Evolutionary conservation across 1,284 basidiomycete species (phyloP), one percentile per base, ranked within the genome.

Genomic region (Fistulinella cinereoalba): DNA sequence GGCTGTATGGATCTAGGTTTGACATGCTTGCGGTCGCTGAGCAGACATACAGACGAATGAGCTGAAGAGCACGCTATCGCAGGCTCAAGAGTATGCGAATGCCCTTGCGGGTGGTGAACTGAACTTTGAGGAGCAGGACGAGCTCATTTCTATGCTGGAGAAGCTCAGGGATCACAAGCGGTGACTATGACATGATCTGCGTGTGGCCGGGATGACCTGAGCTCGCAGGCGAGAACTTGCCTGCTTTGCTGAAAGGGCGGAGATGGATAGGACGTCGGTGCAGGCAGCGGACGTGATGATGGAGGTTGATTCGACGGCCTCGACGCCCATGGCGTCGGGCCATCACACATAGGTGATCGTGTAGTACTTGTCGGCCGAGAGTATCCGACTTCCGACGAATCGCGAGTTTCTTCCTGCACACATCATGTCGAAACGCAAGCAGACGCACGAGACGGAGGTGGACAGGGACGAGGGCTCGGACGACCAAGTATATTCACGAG

Each of bases 61-160:
- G 21, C 81, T 84, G 64, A 84, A 79, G 55, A 75, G 68, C 45
- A 61, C 75, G 10, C 55, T 87, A 37, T 61, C 60, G 15, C 74
- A 76, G 37, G 85, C 83, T 0, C 83, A 76, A 56, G 77, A 83
- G 5, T 65, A 77, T 34, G 79, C 82, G 0, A 58, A 55, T 9
- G 65, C 69, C 22, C 67, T 88, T 5, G 80, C 82, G 1, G 85
- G 85, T 4, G 85, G 84, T 9, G 84, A 87, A 56, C 64, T 86
- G 41, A 65, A 74, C 32, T 74, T 80, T 40, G 69, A 76, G 37
- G 81, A 86, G 43, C 84, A 88, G 55, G 76, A 81, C 50, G 77
- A 82, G 33, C 71, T 87, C 4, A 80, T 86, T 39, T 65, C 65
- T 32, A 81, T 86, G 79, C 65, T 88, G 13, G 76, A 80, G 54